These are phyloP conservation scores for Obelidium mucronatum DNA, from an alignment of 192 early-diverging fungal species.

Conservation along the genomic window DNA sequence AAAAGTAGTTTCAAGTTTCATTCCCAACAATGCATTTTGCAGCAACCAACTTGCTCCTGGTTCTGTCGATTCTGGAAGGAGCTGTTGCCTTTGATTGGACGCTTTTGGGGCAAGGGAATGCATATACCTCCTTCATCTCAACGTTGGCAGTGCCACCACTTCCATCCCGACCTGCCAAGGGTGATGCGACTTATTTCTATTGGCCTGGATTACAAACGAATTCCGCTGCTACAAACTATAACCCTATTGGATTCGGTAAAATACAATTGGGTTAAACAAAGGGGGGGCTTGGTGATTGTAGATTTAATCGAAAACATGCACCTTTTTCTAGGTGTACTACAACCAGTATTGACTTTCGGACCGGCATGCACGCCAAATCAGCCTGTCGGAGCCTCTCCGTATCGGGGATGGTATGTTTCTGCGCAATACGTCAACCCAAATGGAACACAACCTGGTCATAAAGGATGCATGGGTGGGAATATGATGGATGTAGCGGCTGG, in stretches of 20 bases:
- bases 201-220: constrained; percentile 29
- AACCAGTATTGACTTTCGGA: constrained; percentile 31
- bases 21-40: too few relatives aligned
- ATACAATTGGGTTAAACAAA: not conserved
- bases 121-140: not conserved
- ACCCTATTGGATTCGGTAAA: constrained; percentile 22
- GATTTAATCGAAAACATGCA: not conserved
- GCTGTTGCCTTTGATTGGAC: constrained; percentile 31
- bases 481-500: constrained; percentile 31
- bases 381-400: constrained; percentile 19
- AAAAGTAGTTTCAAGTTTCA: too few relatives aligned
- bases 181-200: constrained; percentile 30
- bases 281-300: not conserved
- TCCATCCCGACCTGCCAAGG: not conserved
- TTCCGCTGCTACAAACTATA: constrained; percentile 3
- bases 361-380: constrained; percentile 26
- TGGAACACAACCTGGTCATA: not conserved
- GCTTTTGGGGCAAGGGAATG: constrained; percentile 12
- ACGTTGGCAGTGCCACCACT: constrained; percentile 11
- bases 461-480: constrained; percentile 18
- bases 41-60: too few relatives aligned
- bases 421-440: constrained; percentile 29
- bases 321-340: constrained; percentile 1
- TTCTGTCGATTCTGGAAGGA: too few relatives aligned
- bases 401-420: constrained; percentile 22